Conservation (phyloP, 2,329 filamentous ascomycete species). For the Claviceps paspali region DNA sequence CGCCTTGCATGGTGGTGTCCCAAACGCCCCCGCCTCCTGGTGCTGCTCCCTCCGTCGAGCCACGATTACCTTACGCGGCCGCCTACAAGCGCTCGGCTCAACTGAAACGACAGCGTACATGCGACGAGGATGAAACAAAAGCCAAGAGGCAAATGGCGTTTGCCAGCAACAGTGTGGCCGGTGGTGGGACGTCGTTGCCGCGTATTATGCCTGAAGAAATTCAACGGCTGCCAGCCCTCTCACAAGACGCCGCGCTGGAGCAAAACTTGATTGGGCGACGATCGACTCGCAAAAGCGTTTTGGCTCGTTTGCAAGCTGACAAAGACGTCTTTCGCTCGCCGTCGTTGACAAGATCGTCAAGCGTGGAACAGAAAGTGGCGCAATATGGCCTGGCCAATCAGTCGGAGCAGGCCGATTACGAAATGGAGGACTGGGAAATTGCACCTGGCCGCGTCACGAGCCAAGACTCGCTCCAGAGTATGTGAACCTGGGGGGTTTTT, state of each 20-base stretch:
- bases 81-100: neutral
- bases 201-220: too few species aligned
- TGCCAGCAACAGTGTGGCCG: too few species aligned
- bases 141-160: neutral
- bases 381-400: neutral
- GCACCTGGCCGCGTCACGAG: constrained; percentile 26
- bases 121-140: neutral
- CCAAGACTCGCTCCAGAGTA: constrained; percentile 19
- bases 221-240: too few species aligned
- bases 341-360: neutral
- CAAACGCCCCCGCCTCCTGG: constrained; percentile 10
- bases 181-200: too few species aligned
- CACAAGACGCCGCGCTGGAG: neutral
- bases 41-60: constrained; percentile 6
- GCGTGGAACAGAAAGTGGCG: neutral
- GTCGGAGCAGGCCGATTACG: constrained; percentile 1
- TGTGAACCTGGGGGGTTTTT: too few species aligned
- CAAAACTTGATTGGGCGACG: neutral
- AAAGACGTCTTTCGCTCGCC: neutral
- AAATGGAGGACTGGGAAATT: constrained; percentile 17
- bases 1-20: constrained; percentile 16
- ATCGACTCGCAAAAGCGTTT: constrained; percentile 3
- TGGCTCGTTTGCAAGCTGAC: constrained; percentile 4
- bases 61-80: neutral
- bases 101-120: neutral